Evolutionary conservation across 2,329 filamentous ascomycete species (phyloP).

Genomic region (Lanzia echinophila): DNA sequence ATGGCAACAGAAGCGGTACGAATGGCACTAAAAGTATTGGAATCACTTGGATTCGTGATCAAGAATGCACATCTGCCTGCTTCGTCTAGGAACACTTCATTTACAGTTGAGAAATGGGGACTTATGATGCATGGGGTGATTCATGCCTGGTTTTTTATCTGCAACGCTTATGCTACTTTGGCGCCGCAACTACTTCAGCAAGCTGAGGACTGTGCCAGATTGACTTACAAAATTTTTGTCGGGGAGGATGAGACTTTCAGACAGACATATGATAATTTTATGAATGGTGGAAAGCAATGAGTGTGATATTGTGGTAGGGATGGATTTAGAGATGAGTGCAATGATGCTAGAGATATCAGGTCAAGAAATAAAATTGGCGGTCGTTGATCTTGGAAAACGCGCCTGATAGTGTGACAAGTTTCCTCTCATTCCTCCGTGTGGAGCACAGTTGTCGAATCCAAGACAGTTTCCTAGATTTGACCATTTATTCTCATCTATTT

Average conservation of each 20-base stretch:
- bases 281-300: too few species aligned
- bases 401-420: too few species aligned
- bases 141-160: conserved; percentile 9
- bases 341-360: too few species aligned
- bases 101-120: conserved; percentile 14
- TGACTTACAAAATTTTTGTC: conserved; percentile 12
- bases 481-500: too few species aligned
- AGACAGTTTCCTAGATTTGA: too few species aligned
- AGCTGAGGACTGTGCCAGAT: conserved; percentile 1
- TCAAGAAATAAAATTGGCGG: too few species aligned
- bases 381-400: too few species aligned
- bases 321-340: too few species aligned
- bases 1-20: not conserved
- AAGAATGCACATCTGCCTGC: conserved; percentile 6
- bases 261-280: conserved; percentile 2
- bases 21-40: conserved; percentile 6
- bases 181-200: conserved; percentile 3
- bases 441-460: too few species aligned
- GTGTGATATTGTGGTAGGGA: too few species aligned
- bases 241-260: conserved; percentile 16
- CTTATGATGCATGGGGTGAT: conserved; percentile 8
- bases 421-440: too few species aligned
- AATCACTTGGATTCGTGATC: conserved; percentile 13
- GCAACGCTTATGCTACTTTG: conserved; percentile 5
- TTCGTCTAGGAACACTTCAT: not conserved